Base-by-base conservation (phyloP, 2,329 filamentous ascomycete genomes). In the Orbilia javanica region DNA sequence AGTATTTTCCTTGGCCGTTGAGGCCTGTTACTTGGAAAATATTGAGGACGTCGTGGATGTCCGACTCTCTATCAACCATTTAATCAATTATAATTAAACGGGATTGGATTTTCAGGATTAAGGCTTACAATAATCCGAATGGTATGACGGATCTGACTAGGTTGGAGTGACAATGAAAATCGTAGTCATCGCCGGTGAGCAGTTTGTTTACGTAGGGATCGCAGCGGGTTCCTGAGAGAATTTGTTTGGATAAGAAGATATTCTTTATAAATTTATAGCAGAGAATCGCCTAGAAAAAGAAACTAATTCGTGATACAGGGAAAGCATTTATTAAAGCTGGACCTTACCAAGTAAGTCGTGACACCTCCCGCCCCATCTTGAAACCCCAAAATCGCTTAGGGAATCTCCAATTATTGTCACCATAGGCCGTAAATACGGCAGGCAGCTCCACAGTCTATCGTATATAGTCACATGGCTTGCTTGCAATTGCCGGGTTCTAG, bases 111-210 rank as follows among this genome's bases (percentile, higher is more conserved):
- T 8, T 67, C 5, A 8, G n/a, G 11, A 1, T 13, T 1, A 18
- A 44, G 25, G 42, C 68, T 71, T 55, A 71, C 68, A n/a, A 87
- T 48, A 96, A 83, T 0, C 92, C 92, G 78, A 87, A 90, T 0
- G 90, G 90, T 0, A 90, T 79, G 1, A 96, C 88, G 0, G 93
- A 91, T 3, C 93, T 88, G 0, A 89, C 89, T 10, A 96, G 87
- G 83, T 96, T 96, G 1, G 91, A 93, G 82, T 95, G 93, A 83
- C 93, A 96, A 83, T 96, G 92, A 83, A 89, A 95, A 83, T 96
- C 91, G 83, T 93, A 96, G 34, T 87, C 86, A 62, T 88, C 87
- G n/a, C 89, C 90, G 2, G 88, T 89, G 65, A 96, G 88, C 79
- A 96, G 87, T 42, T 88, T 86, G 83, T 93, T 93, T 82, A 96